Evolutionary conservation across 208 protist genomes (phyloP).

Genomic region (Trypanosoma rangeli): DNA sequence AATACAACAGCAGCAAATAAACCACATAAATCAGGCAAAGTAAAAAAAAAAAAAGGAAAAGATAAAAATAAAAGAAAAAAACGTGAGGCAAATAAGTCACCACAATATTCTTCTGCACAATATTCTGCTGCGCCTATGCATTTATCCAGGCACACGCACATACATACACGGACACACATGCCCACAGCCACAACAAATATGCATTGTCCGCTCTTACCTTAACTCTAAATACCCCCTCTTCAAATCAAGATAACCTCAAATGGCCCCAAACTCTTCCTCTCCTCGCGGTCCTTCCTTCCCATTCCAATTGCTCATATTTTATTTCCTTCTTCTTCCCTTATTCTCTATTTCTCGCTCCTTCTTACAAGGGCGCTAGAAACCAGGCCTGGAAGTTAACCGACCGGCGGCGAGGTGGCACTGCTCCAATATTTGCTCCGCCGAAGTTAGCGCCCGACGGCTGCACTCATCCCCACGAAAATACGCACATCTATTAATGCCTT

Average conservation of each 20-base stretch:
- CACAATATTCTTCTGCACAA: not conserved
- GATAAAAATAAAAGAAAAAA: conserved; percentile 5
- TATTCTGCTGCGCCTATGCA: not conserved
- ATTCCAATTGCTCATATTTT: not conserved
- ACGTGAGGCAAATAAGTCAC: not conserved
- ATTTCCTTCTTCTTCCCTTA: not conserved
- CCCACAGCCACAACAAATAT: not conserved
- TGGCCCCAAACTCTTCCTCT: not conserved
- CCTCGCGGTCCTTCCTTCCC: not conserved
- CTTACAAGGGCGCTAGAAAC: conserved; percentile 15
- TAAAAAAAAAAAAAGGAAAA: conserved; percentile 5
- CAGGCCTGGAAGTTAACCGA: conserved; percentile 20
- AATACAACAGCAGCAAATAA: not conserved
- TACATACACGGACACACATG: too few relatives aligned
- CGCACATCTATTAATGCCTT: conserved; percentile 22
- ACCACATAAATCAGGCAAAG: not conserved
- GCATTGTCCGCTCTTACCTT: not conserved
- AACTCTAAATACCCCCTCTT: not conserved
- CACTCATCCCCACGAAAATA: conserved; percentile 16
- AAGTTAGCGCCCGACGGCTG: conserved; percentile 17
- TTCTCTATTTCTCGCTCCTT: not conserved
- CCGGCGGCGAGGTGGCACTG: conserved; percentile 24
- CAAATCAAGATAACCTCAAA: not conserved
- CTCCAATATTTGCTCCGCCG: conserved; percentile 26
- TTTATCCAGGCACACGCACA: not conserved